Percentiles rank a stretch among this genome's conserved stretches.
phyloP scores from a whole-genome alignment of 129 eudicot genomes.

The Pseudognaphalium luteoalbum region DNA sequence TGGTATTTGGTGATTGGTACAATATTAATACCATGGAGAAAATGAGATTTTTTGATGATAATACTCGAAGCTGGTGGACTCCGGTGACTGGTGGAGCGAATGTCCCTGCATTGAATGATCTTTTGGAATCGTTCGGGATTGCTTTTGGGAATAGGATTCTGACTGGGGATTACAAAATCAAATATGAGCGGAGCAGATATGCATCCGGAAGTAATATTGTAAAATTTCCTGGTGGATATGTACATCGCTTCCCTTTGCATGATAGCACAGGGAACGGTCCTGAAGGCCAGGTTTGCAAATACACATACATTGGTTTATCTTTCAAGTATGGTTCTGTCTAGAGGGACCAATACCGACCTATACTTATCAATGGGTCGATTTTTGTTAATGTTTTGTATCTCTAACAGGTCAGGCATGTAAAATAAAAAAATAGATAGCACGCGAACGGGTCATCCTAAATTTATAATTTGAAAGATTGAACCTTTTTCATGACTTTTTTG shows the following conservation, averaged over 20 bases:
- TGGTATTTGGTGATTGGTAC: conserved; percentile 83
- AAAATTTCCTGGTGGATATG: conserved; percentile 76
- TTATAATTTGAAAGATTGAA: neutral
- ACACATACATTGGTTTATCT: neutral
- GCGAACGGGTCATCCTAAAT: no score
- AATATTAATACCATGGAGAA: conserved; percentile 67
- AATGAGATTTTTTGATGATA: conserved; percentile 82
- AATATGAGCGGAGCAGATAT: conserved; percentile 61
- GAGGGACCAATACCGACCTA: no score
- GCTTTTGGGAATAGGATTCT: conserved; percentile 79
- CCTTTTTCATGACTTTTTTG: no score
- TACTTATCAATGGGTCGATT: neutral
- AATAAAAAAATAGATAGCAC: neutral
- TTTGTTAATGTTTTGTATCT: neutral
- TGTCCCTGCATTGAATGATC: conserved; percentile 74
- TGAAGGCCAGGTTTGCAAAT: conserved; percentile 36
- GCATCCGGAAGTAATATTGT: conserved; percentile 74
- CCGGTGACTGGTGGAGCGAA: conserved; percentile 87
- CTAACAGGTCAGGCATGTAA: neutral
- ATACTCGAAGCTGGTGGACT: conserved; percentile 92
- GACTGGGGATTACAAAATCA: conserved; percentile 60
- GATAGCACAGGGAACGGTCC: conserved; percentile 68
- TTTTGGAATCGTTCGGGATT: conserved; percentile 74
- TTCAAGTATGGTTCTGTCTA: neutral
- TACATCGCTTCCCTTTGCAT: conserved; percentile 68